Percentiles rank a stretch among this genome's conserved stretches.
Conservation (phyloP, 352 stramenopile genomes). For the Globisporangium viniferum region DNA sequence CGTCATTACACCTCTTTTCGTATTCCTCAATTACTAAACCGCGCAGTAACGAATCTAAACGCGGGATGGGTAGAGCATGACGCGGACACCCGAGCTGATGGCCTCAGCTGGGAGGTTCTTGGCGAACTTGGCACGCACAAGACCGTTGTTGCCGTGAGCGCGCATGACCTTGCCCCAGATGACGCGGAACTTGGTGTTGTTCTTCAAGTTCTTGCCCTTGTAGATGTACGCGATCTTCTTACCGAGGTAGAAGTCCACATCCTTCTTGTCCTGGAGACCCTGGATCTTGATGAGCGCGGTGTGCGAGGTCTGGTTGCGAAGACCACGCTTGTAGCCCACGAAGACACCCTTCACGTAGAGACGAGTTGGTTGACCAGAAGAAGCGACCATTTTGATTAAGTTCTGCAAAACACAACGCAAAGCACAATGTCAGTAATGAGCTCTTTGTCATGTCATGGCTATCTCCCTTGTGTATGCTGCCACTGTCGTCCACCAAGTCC, state of each 20-base stretch:
- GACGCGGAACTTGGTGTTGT: slow-evolving; percentile 97
- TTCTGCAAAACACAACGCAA: slow-evolving; percentile 40
- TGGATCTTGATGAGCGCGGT: slow-evolving; percentile 99
- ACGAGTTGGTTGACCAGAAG: slow-evolving; percentile 89
- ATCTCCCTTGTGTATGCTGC: background rate
- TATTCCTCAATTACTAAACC: slow-evolving; percentile 32
- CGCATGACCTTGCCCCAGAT: slow-evolving; percentile 99
- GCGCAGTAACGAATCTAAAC: slow-evolving; percentile 83
- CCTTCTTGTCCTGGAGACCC: slow-evolving; percentile 97
- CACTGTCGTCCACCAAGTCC: background rate
- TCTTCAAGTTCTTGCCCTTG: slow-evolving; percentile 95
- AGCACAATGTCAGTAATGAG: slow-evolving; percentile 9
- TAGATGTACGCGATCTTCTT: slow-evolving; percentile 99
- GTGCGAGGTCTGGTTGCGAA: slow-evolving; percentile 97
- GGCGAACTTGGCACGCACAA: slow-evolving; percentile 98
- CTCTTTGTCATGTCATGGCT: background rate
- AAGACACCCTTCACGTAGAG: slow-evolving; percentile 99
- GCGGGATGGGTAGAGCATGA: slow-evolving; percentile 99
- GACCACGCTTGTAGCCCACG: slow-evolving; percentile 98
- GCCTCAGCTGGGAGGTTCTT: slow-evolving; percentile 96
- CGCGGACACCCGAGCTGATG: slow-evolving; percentile 96
- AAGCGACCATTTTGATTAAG: slow-evolving; percentile 88
- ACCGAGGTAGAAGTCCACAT: slow-evolving; percentile 99
- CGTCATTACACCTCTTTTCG: slow-evolving; percentile 40
- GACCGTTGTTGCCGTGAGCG: slow-evolving; percentile 97